Base-by-base conservation (phyloP, 2,329 filamentous ascomycete genomes). In the Camillea tinctor region DNA sequence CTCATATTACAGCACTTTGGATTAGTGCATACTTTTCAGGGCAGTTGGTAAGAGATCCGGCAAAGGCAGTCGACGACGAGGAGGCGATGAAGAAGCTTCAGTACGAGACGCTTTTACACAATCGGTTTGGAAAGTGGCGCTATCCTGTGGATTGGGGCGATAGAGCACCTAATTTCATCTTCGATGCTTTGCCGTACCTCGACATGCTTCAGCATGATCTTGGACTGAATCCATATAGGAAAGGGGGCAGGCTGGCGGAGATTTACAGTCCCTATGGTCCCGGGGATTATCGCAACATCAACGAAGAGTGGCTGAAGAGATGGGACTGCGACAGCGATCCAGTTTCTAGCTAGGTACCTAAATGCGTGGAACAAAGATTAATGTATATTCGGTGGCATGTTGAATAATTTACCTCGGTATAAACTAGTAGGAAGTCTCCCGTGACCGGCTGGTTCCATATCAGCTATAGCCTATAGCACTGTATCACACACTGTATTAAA, bases 121-220 rank as follows among this genome's bases (percentile, higher is more conserved):
- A 82, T 20, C 84, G 89, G 40, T 94, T 89, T 71, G 88, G 88
- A 4, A 85, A 81, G 64, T 88, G 88, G 83, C 81, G 90, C 23
- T 90, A 90, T 67, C 85, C 88, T 1, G 81, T 78, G 3, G 89
- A 89, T 0, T 87, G 85, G 68, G 89, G 89, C 1, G 79, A 77
- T 44, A 81, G 79, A 68, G 79, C 82, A 59, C 88, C 88, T 0
- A 89, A 91, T 71, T 88, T 93, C 64, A 87, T 91, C 19, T 93
- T 94, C 69, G 91, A 95, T 72, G 83, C 83, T 0, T 71, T 94
- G 57, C 89, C 89, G 3, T 95, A 92, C 60, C 71, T 92, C 19
- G 90, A 93, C 72, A 68, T 88, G 69, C 72, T 94, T 69, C 71
- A 91, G 61, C 75, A 76, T 4, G 90, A 94, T 71, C 68, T 93